phyloP scores from a whole-genome alignment of 179 eudicot species.

The Nepenthes alata region DNA sequence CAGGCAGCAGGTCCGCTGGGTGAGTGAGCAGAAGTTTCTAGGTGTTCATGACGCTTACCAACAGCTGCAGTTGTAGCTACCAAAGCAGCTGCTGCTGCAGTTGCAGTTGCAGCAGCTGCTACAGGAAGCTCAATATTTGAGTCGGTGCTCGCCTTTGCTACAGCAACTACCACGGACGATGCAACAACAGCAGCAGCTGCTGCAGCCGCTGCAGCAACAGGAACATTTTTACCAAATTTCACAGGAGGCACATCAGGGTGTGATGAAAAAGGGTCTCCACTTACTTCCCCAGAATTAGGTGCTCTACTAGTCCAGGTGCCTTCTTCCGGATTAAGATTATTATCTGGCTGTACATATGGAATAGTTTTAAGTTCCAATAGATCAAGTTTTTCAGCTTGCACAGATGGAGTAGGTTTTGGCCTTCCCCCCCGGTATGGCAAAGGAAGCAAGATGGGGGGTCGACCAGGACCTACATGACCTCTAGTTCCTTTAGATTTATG shows the following conservation, averaged over 20 bases:
- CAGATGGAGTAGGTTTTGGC: slow-evolving; percentile 16
- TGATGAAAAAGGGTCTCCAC: slow-evolving; percentile 13
- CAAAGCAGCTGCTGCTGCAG: slow-evolving; percentile 92
- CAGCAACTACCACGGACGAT: slow-evolving; percentile 78
- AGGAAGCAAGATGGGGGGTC: slow-evolving; percentile 39
- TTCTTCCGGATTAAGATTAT: slow-evolving; percentile 13
- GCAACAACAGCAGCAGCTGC: slow-evolving; percentile 97
- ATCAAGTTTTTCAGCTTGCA: slow-evolving; percentile 11
- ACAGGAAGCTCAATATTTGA: slow-evolving; percentile 56
- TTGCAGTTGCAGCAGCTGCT: slow-evolving; percentile 81
- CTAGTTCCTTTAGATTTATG: slow-evolving; percentile 9
- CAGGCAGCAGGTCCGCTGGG: slow-evolving; percentile 26
- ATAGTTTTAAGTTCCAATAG: slow-evolving; percentile 12
- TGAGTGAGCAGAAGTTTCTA: slow-evolving; percentile 26
- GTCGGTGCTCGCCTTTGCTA: slow-evolving; percentile 37
- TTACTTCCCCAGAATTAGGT: slow-evolving; percentile 20
- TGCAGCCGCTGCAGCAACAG: slow-evolving; percentile 71
- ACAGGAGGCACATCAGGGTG: slow-evolving; percentile 26
- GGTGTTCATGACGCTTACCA: slow-evolving; percentile 54
- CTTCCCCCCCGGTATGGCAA: slow-evolving; percentile 40
- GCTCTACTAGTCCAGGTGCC: slow-evolving; percentile 6
- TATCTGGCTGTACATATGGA: slow-evolving; percentile 14
- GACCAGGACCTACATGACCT: slow-evolving; percentile 16
- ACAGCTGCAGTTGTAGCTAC: slow-evolving; percentile 91
- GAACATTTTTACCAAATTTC: slow-evolving; percentile 42